These are phyloP conservation scores for Colletotrichum cuscutae DNA, from an alignment of 2,329 filamentous ascomycete genomes.

Conservation along the genomic window DNA sequence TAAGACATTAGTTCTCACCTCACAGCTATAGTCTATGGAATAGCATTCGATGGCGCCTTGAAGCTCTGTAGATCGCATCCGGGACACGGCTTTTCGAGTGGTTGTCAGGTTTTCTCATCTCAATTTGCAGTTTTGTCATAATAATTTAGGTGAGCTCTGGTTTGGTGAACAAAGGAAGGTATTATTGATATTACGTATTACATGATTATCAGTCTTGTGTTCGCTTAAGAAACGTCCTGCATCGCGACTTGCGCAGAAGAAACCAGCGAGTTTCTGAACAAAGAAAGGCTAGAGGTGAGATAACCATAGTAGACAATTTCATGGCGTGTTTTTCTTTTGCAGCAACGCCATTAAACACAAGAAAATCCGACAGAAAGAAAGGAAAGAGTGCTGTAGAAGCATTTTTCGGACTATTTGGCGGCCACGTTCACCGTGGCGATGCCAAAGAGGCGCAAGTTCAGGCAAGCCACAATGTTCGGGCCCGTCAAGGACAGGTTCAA, in stretches of 20 bases:
- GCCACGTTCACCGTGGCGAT: slow-evolving; percentile 9
- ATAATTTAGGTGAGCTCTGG: too few species aligned
- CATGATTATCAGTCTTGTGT: slow-evolving; percentile 17
- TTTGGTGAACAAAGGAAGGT: slow-evolving; percentile 5
- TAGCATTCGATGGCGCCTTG: not conserved
- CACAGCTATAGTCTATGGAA: not conserved
- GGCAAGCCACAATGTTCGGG: slow-evolving; percentile 6
- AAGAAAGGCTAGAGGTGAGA: not conserved
- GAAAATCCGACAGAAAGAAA: not conserved
- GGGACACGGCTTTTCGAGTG: not conserved
- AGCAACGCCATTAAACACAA: slow-evolving; percentile 2
- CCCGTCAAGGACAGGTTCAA: slow-evolving; percentile 5
- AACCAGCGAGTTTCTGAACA: not conserved
- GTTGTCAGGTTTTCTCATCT: not conserved
- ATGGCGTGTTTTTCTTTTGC: not conserved
- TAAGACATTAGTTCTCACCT: not conserved
- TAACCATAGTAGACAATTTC: slow-evolving; percentile 9
- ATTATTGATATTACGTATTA: slow-evolving; percentile 14
- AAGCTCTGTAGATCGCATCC: not conserved
- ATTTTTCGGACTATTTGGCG: not conserved
- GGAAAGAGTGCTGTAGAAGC: not conserved
- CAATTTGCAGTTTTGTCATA: not conserved
- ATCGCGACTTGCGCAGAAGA: not conserved
- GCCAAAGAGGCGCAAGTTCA: slow-evolving; percentile 29
- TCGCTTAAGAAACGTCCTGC: not conserved